Evolutionary conservation across 441 rosid species (phyloP).

Genomic region (Adansonia gregorii): DNA sequence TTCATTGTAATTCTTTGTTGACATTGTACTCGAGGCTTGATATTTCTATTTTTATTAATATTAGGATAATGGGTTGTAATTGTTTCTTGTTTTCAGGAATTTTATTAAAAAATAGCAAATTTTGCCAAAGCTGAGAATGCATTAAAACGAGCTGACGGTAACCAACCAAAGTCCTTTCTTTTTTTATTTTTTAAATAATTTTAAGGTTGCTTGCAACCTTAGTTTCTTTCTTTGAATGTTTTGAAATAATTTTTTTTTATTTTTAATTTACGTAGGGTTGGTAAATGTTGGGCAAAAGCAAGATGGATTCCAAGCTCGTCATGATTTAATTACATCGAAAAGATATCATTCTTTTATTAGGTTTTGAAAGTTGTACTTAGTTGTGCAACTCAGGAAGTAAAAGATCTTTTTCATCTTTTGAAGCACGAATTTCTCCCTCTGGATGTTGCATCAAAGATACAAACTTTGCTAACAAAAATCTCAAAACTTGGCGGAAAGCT

Average conservation of each 20-base stretch:
- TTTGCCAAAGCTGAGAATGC: no score
- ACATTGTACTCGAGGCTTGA: neutral
- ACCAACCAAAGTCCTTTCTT: no score
- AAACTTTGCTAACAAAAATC: constrained; percentile 72
- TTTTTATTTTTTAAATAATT: no score
- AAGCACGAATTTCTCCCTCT: constrained; percentile 88
- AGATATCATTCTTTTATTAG: constrained; percentile 27
- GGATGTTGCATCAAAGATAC: constrained; percentile 78
- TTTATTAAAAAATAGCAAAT: no score
- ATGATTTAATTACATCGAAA: constrained; percentile 85
- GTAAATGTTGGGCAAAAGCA: constrained; percentile 98
- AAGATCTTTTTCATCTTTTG: constrained; percentile 84
- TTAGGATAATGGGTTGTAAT: no score
- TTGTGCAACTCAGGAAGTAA: constrained; percentile 92
- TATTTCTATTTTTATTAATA: neutral
- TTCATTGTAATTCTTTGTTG: no score
- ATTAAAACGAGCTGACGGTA: no score
- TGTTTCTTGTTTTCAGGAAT: no score
- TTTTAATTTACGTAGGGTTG: constrained; percentile 52
- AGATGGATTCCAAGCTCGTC: constrained; percentile 91
- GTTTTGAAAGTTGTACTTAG: constrained; percentile 85
- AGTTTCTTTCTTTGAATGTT: no score
- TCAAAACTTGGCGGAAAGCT: constrained; percentile 91
- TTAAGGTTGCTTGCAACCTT: no score
- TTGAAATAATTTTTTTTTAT: no score